Percentiles rank a stretch among this genome's conserved stretches.
Conservation (phyloP, 2,329 filamentous ascomycete species). For the Blastomyces parvus region DNA sequence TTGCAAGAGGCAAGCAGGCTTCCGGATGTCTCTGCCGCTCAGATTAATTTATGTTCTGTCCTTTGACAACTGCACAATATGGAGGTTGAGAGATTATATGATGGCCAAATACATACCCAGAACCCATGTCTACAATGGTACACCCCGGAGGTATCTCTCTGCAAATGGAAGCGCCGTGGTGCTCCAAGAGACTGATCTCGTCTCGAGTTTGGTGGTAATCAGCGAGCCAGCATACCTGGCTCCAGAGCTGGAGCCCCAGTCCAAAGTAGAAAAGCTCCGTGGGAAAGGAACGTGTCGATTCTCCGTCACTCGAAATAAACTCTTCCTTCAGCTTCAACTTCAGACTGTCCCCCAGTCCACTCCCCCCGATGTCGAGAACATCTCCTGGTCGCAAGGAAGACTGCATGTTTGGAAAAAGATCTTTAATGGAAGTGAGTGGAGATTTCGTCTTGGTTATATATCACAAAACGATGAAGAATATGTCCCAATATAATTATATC, state of each 20-base stretch:
- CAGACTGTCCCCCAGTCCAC: background rate
- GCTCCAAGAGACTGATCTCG: background rate
- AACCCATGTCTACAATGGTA: background rate
- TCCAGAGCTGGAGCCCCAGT: background rate
- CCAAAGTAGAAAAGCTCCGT: background rate
- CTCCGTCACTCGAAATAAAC: background rate
- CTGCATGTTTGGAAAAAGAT: background rate
- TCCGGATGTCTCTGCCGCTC: background rate
- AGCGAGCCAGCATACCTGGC: background rate
- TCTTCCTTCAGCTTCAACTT: background rate
- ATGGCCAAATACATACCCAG: background rate
- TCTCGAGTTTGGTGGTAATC: background rate
- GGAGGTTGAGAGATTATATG: background rate
- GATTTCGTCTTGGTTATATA: background rate
- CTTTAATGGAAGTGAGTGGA: background rate
- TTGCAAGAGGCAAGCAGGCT: background rate
- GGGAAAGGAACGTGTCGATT: background rate
- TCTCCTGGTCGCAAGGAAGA: background rate
- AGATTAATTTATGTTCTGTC: background rate
- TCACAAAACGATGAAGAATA: background rate
- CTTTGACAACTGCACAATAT: background rate
- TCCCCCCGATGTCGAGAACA: background rate
- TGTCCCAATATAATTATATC: background rate
- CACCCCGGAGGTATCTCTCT: background rate
- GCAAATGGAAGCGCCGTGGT: background rate